Evolutionary conservation across 2,329 filamentous ascomycete genomes (phyloP).

Genomic region (Apiospora aurea): DNA sequence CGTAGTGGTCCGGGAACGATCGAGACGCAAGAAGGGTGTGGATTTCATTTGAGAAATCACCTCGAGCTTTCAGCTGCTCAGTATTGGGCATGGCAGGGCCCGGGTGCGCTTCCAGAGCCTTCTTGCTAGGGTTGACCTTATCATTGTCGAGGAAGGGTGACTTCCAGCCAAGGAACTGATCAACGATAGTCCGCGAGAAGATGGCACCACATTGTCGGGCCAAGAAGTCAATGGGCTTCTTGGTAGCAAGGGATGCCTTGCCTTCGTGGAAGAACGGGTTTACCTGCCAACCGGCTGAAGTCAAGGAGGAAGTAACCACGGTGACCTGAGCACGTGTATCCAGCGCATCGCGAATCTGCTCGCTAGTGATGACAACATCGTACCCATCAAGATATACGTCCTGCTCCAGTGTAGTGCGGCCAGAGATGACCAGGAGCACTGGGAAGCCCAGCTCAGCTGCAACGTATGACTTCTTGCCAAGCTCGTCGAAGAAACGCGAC

Average conservation of each 20-base stretch:
- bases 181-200: constrained; percentile 33
- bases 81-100: constrained; percentile 30
- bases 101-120: constrained; percentile 26
- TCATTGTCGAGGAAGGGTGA: constrained; percentile 35
- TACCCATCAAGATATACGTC: constrained; percentile 37
- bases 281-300: constrained; percentile 42
- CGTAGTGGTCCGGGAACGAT: constrained; percentile 26
- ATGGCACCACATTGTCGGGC: constrained; percentile 39
- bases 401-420: constrained; percentile 38
- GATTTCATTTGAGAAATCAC: constrained; percentile 30
- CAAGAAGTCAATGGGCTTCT: constrained; percentile 33
- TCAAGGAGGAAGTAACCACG: constrained; percentile 39
- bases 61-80: constrained; percentile 29
- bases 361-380: constrained; percentile 29
- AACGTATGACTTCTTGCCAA: constrained; percentile 31
- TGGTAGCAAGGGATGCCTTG: constrained; percentile 15
- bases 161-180: constrained; percentile 31
- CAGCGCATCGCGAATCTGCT: constrained; percentile 32
- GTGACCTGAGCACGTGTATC: constrained; percentile 30
- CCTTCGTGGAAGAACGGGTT: constrained; percentile 36
- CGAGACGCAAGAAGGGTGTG: constrained; percentile 33
- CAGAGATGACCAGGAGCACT: constrained; percentile 39
- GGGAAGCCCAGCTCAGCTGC: constrained; percentile 28
- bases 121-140: constrained; percentile 25
- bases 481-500: constrained; percentile 31